Evolutionary conservation across 2,329 filamentous ascomycete genomes (phyloP), one percentile per base, ranked within the genome.

Genomic region (Cercospora sp.): DNA sequence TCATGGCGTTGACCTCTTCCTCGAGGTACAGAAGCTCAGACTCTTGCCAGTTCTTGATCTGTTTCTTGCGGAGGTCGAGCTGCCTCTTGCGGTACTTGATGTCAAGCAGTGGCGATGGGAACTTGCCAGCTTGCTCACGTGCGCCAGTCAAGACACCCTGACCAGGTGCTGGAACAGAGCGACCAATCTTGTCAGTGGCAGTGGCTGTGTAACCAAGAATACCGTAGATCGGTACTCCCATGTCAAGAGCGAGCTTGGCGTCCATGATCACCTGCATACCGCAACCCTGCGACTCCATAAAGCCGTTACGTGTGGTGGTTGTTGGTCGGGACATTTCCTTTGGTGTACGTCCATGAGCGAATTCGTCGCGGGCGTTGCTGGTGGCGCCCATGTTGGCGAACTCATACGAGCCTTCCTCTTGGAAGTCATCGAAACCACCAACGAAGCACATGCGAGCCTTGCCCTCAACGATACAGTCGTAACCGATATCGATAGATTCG

Each of bases 381-480:
- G 95, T 99, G 68, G 95, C 95, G 83, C 97, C 96, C 95, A 99
- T 99, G 86, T 99, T 99, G 85, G 95, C 95, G 80, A 99, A 99
- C 81, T 99, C 95, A 78, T 97, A 99, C 1, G 95, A 99, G 63
- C 95, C 96, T 83, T 99, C 95, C 83, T 99, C 95, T 77, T 96
- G 93, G 85, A 99, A 97, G 83, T 99, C 96, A 83, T 99, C 95
- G 77, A 99, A 98, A 74, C 95, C 95, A 87, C 95, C 95, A 68
- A 99, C 96, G 73, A 99, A 91, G 86, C 94, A 98, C 77, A 99
- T 89, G 63, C 94, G 92, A 68, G 96, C 95, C 86, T 99, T 99
- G 82, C 95, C 95, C 81, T 98, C 94, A 76, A 97, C 90, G 78
- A 99, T 99, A 28, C 94, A 98, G 83, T 99, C 95, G 78, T 97